Evolutionary conservation across 2,329 filamentous ascomycete genomes (phyloP).

Genomic region (Rasamsonia emersonii): DNA sequence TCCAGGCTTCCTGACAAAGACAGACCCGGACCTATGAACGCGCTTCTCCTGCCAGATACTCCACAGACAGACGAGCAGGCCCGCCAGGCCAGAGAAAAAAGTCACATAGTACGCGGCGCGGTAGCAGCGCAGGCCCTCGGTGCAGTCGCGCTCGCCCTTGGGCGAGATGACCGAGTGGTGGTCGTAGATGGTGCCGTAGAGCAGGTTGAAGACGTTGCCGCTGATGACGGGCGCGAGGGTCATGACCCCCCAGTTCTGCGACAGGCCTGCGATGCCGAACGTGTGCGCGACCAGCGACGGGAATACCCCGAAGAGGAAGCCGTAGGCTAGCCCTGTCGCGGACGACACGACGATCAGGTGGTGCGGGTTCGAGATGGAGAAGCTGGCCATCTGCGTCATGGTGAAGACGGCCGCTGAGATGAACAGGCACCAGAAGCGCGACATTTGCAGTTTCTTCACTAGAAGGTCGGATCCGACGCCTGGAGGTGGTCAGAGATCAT

Average conservation of each 20-base stretch:
- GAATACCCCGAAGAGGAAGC: slow-evolving; percentile 88
- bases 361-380: slow-evolving; percentile 68
- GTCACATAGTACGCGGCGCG: slow-evolving; percentile 72
- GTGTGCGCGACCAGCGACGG: slow-evolving; percentile 82
- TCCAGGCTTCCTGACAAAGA: slow-evolving; percentile 18
- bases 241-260: slow-evolving; percentile 95
- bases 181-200: slow-evolving; percentile 82
- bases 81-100: slow-evolving; percentile 59
- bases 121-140: slow-evolving; percentile 74
- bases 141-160: slow-evolving; percentile 64
- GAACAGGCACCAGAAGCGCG: slow-evolving; percentile 85
- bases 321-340: slow-evolving; percentile 81
- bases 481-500: slow-evolving; percentile 17
- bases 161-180: slow-evolving; percentile 61
- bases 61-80: slow-evolving; percentile 59
- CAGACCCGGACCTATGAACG: slow-evolving; percentile 14
- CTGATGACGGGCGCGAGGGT: slow-evolving; percentile 79
- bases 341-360: slow-evolving; percentile 69
- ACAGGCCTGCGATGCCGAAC: slow-evolving; percentile 82
- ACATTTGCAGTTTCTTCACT: slow-evolving; percentile 69
- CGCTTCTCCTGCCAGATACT: slow-evolving; percentile 33
- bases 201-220: slow-evolving; percentile 85
- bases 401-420: slow-evolving; percentile 69
- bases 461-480: slow-evolving; percentile 87
- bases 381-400: slow-evolving; percentile 66